These are phyloP conservation scores for Cichorium intybus DNA, from an alignment of 140 eudicot genomes.

Conservation along the genomic window DNA sequence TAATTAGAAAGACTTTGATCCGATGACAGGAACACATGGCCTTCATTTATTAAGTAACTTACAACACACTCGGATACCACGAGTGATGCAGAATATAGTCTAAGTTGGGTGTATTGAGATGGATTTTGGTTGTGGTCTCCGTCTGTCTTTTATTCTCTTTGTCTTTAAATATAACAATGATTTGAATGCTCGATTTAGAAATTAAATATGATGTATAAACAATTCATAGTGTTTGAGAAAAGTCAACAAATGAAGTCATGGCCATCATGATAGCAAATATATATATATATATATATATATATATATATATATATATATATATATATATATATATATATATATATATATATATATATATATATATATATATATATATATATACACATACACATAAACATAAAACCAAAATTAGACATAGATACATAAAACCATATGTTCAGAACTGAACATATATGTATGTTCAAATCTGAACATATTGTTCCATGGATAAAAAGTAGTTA, in stretches of 20 bases:
- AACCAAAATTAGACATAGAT: no score
- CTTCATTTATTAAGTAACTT: constrained; percentile 23
- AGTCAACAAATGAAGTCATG: constrained; percentile 13
- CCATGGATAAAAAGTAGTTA: no score
- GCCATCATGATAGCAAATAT: background rate
- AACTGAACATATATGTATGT: no score
- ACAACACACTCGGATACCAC: constrained; percentile 25
- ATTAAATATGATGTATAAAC: background rate
- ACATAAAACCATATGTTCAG: no score
- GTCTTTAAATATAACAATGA: constrained; percentile 17
- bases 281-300: no score
- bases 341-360: no score
- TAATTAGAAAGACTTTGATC: background rate
- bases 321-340: no score
- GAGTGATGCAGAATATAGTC: constrained; percentile 26
- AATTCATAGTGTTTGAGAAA: constrained; percentile 1
- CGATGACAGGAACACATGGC: constrained; percentile 19
- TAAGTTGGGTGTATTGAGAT: constrained; percentile 20
- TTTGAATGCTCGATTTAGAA: constrained; percentile 18
- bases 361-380: no score
- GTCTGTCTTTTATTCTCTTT: constrained; percentile 27
- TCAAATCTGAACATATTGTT: no score
- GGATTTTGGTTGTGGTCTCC: constrained; percentile 6
- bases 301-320: no score
- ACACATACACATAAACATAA: no score